Conservation (phyloP, 352 stramenopile genomes). For the Pythium phragmiticola region DNA sequence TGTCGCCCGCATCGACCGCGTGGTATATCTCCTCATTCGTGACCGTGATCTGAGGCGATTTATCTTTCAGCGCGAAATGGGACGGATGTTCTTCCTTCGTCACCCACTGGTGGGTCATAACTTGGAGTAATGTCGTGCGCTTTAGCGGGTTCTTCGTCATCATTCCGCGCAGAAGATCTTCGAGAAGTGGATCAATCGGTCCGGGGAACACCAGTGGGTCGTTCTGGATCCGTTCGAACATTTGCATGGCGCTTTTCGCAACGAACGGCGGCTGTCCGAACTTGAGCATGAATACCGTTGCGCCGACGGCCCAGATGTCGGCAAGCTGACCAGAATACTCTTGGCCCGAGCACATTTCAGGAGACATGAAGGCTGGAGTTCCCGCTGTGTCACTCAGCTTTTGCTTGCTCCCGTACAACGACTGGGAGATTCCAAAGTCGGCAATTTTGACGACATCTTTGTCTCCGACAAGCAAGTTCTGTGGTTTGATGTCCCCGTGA, state of each 20-base stretch:
- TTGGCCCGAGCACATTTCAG: constrained; percentile 89
- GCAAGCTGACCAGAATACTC: constrained; percentile 85
- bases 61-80: constrained; percentile 25
- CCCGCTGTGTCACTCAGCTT: constrained; percentile 79
- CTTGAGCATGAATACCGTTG: constrained; percentile 88
- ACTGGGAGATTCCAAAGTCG: constrained; percentile 91
- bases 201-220: constrained; percentile 65
- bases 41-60: constrained; percentile 48
- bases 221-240: constrained; percentile 89
- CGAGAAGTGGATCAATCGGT: constrained; percentile 48
- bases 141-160: constrained; percentile 59
- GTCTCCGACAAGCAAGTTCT: constrained; percentile 87
- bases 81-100: constrained; percentile 59
- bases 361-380: constrained; percentile 92
- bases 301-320: constrained; percentile 91
- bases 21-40: constrained; percentile 80
- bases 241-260: constrained; percentile 81
- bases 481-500: constrained; percentile 85
- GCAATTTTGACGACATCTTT: constrained; percentile 91
- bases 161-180: constrained; percentile 64
- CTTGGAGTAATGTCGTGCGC: constrained; percentile 56
- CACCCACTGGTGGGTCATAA: constrained; percentile 79
- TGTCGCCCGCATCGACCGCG: constrained; percentile 53
- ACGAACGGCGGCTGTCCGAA: constrained; percentile 89
- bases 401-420: constrained; percentile 76